phyloP scores from a whole-genome alignment of 2,329 filamentous ascomycete genomes.

The Zymoseptoria tritici region DNA sequence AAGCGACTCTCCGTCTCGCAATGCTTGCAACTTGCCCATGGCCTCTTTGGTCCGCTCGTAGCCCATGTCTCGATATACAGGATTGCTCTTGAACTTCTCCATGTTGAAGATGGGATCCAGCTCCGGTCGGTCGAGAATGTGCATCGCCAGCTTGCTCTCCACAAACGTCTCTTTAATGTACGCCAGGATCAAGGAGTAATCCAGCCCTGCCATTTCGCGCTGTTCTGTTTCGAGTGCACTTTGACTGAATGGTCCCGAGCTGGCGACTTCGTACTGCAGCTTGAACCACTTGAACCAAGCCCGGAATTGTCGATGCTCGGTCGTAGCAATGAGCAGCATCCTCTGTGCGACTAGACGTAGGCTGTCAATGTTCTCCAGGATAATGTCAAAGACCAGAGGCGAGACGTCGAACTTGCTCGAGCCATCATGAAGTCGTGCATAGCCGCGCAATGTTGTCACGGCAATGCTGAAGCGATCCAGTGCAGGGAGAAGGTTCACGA shows the following conservation, averaged over 20 bases:
- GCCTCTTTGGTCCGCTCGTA: slow-evolving; percentile 18
- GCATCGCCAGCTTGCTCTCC: slow-evolving; percentile 21
- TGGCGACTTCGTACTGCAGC: slow-evolving; percentile 71
- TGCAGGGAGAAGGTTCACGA: slow-evolving; percentile 82
- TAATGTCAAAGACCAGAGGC: slow-evolving; percentile 32
- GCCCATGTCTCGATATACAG: slow-evolving; percentile 10
- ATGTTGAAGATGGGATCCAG: slow-evolving; percentile 32
- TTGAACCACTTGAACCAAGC: slow-evolving; percentile 79
- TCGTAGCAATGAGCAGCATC: slow-evolving; percentile 61
- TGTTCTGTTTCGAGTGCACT: slow-evolving; percentile 65
- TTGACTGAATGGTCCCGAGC: slow-evolving; percentile 52
- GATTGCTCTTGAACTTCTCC: slow-evolving; percentile 6
- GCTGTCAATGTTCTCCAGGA: slow-evolving; percentile 63
- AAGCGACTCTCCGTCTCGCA: slow-evolving; percentile 4
- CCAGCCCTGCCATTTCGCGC: slow-evolving; percentile 64
- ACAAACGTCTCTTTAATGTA: slow-evolving; percentile 63
- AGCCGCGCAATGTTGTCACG: slow-evolving; percentile 71
- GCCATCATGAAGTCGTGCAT: slow-evolving; percentile 72
- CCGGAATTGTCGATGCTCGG: slow-evolving; percentile 69
- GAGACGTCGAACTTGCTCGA: slow-evolving; percentile 50
- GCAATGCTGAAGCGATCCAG: slow-evolving; percentile 77
- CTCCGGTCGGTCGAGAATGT: slow-evolving; percentile 31
- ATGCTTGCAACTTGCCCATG: slow-evolving; percentile 8
- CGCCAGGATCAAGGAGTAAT: slow-evolving; percentile 62
- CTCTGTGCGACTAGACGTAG: slow-evolving; percentile 70